Evolutionary conservation across 177 flowering plant species (phyloP), one percentile per base, ranked within the genome.

Genomic region (Vitis hybrid): DNA sequence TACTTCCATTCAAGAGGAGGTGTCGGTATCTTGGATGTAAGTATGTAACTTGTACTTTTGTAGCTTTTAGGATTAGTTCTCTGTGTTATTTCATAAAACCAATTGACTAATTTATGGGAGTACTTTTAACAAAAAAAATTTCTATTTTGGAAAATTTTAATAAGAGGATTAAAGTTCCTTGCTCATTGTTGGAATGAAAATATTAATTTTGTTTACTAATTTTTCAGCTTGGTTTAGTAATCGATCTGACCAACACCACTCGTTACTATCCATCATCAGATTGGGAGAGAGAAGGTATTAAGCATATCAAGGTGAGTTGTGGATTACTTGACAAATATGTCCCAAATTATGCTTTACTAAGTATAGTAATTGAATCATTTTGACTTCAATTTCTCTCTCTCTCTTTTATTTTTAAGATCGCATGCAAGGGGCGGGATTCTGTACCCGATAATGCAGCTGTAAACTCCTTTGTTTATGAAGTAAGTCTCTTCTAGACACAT

Each of bases 361-460:
- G 46, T 40, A 52, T 5, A 2, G 27, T 12, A n/a, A 7, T 30
- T 65, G 52, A 19, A 5, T 18, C 65, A 17, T 76, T 11, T 64
- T 21, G 2, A 4, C 13, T 60, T 73, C 24, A 0, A 30, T 70
- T n/a, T n/a, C 56, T 57, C 18, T 17, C 18, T 17, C 18, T 17
- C 18, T 17, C 18, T 17, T 64, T 74, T 19, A 1, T 64, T 61
- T 27, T 2, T 65, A 49, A 94, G 98, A 92, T 94, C 75, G 76
- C 74, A 50, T 94, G 98, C 85, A 90, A 71, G 78, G 98, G 98
- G 27, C 84, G 97, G 58, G 97, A 84, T 84, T 81, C 90, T 58
- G 93, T 89, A 49, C 98, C 98, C 62, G 97, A 92, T 64, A 87
- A 88, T 73, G 88, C 82, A 59, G 84, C 91, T 70, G 98, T 94